These are phyloP conservation scores for Trichoderma gracile DNA, from an alignment of 2,329 filamentous ascomycete species.

Conservation along the genomic window DNA sequence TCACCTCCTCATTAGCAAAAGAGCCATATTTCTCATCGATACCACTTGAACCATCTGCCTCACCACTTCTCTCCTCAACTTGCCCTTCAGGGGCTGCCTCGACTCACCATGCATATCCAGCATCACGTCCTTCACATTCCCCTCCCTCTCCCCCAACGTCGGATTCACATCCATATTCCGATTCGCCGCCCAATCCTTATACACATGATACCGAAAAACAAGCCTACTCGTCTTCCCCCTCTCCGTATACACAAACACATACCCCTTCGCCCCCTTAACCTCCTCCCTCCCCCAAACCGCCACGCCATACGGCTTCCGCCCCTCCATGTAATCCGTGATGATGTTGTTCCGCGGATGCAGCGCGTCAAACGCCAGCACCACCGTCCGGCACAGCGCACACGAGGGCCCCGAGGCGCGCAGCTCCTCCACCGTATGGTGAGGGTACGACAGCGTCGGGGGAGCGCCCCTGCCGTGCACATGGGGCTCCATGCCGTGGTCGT, in stretches of 20 bases:
- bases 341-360: conserved; percentile 1
- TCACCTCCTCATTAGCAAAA: neutral
- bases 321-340: conserved; percentile 4
- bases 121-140: conserved; percentile 11
- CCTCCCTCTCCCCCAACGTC: conserved; percentile 2
- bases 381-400: conserved; percentile 10
- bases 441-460: conserved; percentile 12
- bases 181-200: conserved; percentile 13
- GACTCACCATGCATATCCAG: conserved; percentile 14
- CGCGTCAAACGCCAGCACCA: conserved; percentile 13
- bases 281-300: neutral
- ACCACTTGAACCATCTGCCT: too few relatives aligned
- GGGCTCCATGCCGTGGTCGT: conserved; percentile 18
- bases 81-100: neutral
- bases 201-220: conserved; percentile 9
- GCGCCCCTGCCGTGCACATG: neutral
- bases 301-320: conserved; percentile 14
- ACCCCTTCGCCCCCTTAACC: neutral
- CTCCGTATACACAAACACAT: conserved; percentile 12
- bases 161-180: conserved; percentile 19
- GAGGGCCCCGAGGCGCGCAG: neutral
- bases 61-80: too few relatives aligned
- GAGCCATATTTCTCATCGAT: neutral
- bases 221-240: conserved; percentile 3
- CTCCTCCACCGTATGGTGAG: conserved; percentile 4